Conservation (phyloP, 1,284 basidiomycete genomes). For the Pseudozyma tsukubaensis region DNA sequence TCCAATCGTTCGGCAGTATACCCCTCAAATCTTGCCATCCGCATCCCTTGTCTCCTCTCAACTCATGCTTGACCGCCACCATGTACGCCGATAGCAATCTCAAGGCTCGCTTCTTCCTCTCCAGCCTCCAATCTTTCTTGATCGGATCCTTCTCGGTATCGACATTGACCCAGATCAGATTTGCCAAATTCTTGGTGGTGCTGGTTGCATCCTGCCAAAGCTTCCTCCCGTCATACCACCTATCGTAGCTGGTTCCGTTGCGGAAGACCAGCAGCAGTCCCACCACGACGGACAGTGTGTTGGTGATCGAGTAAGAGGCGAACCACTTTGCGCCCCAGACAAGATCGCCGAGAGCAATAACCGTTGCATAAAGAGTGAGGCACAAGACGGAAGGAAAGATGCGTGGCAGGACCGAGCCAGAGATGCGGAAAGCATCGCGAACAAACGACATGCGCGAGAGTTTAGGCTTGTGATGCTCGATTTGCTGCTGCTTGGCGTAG, state of each 20-base stretch:
- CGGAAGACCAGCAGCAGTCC: slow-evolving; percentile 70
- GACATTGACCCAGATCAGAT: slow-evolving; percentile 83
- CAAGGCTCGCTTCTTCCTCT: slow-evolving; percentile 78
- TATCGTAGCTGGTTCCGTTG: slow-evolving; percentile 71
- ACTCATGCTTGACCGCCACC: slow-evolving; percentile 80
- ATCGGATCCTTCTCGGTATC: slow-evolving; percentile 50
- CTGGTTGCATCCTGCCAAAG: slow-evolving; percentile 73
- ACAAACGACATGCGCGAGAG: slow-evolving; percentile 76
- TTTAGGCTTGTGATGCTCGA: slow-evolving; percentile 31
- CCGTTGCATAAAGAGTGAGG: slow-evolving; percentile 79
- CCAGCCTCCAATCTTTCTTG: slow-evolving; percentile 71
- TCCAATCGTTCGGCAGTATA: slow-evolving; percentile 30
- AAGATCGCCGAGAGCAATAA: slow-evolving; percentile 74
- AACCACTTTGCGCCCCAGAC: slow-evolving; percentile 73
- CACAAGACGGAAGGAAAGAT: slow-evolving; percentile 77
- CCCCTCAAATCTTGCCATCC: slow-evolving; percentile 25
- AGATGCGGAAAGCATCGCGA: slow-evolving; percentile 83
- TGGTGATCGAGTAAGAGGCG: slow-evolving; percentile 80
- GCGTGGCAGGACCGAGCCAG: slow-evolving; percentile 73
- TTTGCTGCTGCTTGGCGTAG: slow-evolving; percentile 28
- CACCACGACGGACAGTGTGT: slow-evolving; percentile 87
- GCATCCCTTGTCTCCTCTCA: slow-evolving; percentile 72
- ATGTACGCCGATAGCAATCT: slow-evolving; percentile 78
- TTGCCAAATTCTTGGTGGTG: slow-evolving; percentile 75
- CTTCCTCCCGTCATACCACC: slow-evolving; percentile 86